A percentile compares a stretch with the other conserved stretches of the same genome.
Conservation (phyloP, 768 basidiomycete genomes). For the Phylloporus rhodoxanthus region DNA sequence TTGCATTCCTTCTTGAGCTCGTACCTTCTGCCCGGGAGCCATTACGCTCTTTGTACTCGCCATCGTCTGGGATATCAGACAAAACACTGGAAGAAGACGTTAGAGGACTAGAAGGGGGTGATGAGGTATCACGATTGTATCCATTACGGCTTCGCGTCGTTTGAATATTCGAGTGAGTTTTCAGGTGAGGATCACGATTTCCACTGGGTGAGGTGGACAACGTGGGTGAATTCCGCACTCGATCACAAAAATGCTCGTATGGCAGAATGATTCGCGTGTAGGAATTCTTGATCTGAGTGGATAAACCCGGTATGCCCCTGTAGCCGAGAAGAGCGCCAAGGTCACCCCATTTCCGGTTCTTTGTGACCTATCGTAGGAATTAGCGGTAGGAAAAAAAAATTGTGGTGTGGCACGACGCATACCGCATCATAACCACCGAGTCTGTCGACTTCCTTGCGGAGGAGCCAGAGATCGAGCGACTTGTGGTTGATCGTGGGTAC, state of each 20-base stretch:
- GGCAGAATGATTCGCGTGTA: slow-evolving; percentile 90
- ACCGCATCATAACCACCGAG: slow-evolving; percentile 86
- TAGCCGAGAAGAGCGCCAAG: slow-evolving; percentile 81
- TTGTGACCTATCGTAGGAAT: slow-evolving; percentile 57
- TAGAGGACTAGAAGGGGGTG: slow-evolving; percentile 67
- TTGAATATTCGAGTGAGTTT: slow-evolving; percentile 49
- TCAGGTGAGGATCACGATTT: slow-evolving; percentile 46
- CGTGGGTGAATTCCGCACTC: slow-evolving; percentile 60
- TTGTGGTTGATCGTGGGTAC: slow-evolving; percentile 93
- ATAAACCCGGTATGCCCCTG: slow-evolving; percentile 73
- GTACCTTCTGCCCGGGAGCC: slow-evolving; percentile 36
- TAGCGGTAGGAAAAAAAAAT: slow-evolving; percentile 22
- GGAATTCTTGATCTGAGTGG: slow-evolving; percentile 83
- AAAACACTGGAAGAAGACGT: slow-evolving; percentile 73
- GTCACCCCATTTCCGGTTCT: slow-evolving; percentile 82
- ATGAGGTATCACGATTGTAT: slow-evolving; percentile 42
- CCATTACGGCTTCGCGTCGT: slow-evolving; percentile 34
- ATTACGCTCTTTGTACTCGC: slow-evolving; percentile 52
- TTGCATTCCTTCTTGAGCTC: slow-evolving; percentile 47
- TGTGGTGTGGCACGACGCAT: slow-evolving; percentile 27
- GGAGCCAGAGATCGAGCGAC: slow-evolving; percentile 86
- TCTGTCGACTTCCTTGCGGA: slow-evolving; percentile 87
- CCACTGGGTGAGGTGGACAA: slow-evolving; percentile 35
- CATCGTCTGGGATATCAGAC: slow-evolving; percentile 77
- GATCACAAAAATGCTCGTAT: slow-evolving; percentile 87